Base-by-base conservation (phyloP, 2,329 filamentous ascomycete genomes). In the Xylaria sp. region DNA sequence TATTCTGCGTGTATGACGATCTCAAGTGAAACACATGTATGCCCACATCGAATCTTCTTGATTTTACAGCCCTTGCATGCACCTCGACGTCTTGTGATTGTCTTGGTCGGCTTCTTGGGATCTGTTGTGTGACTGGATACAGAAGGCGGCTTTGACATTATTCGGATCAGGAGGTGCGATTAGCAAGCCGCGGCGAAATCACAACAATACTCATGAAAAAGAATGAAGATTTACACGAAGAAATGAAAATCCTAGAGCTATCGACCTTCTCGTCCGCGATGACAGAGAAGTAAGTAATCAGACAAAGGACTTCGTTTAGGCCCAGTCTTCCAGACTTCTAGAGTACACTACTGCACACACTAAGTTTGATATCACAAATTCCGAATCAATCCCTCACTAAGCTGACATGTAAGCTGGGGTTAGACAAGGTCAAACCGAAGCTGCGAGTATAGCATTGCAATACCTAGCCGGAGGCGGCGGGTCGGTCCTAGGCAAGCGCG, bases 31-130 rank as follows among this genome's bases (percentile, higher is more conserved):
- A 65, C 18, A 39, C 31, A 59, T 44, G 34, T 59, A 41, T 65
- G 55, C 56, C 25, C 37, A 65, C 63, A 65, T 31, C 63, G 63
- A 60, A 65, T 65, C n/a, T 65, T 65, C 55, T 65, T 65, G 13
- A 60, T 48, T 60, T 65, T 65, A 51, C 63, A 65, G 23, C 63
- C 34, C 56, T 4, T 65, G 46, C 63, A 65, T 60, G 63, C 63
- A 6, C 63, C 63, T 60, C 63, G 63, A 31, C 63, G 63, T 37
- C 63, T 65, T 37, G 63, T 65, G 28, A 65, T 65, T 23, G 48
- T 44, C 7, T 54, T 65, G 34, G 63, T 23, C 10, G 63, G 63
- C 12, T 59, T 65, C 34, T 60, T 41, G 8, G 39, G 55, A 34
- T 51, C 48, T 1, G 34, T 20, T 25, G 37, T 60, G 7, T 52